Evolutionary conservation across 768 basidiomycete species (phyloP), one percentile per base, ranked within the genome.

Genomic region (Rhodotorula sphaerocarpa): DNA sequence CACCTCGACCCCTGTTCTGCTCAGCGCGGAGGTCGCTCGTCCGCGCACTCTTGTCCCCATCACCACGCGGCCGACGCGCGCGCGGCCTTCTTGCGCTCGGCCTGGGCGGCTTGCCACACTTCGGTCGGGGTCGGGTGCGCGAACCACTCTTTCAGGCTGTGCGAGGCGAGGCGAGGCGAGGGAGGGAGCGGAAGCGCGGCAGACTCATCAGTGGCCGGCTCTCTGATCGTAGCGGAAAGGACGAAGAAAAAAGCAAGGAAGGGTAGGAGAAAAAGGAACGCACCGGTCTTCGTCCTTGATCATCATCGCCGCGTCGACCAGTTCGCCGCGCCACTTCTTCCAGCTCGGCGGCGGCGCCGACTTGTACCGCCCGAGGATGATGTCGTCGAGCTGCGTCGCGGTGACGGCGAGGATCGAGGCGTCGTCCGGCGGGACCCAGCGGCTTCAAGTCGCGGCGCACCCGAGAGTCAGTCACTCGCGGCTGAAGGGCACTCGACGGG

Each of bases 231-330:
- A 43, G 6, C 10, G 20, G 42, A 10, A 9, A 43, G 44, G n/a
- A n/a, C n/a, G n/a, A n/a, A n/a, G n/a, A n/a, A n/a, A n/a, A n/a
- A n/a, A n/a, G n/a, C n/a, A n/a, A 30, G 28, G 11, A 10, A 9
- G 18, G 28, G n/a, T 23, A 9, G 18, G 47, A 20, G 28, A 30
- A 30, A 10, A 16, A 15, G 21, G 14, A 7, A 43, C 57, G 27
- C 47, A 53, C 39, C 48, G 28, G 5, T 30, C 42, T 7, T 47
- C 39, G 30, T 42, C 10, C 48, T 41, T 42, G 30, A 50, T 33
- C 25, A 58, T 23, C 41, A 21, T 31, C 28, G 20, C 50, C 9
- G 58, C 58, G 18, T 59, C 58, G 44, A 59, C 33, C 23, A 59
- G 33, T 4, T 59, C 58, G 21, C 15, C 14, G 21, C 58, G 30